Percentiles rank a stretch among this genome's conserved stretches.
Evolutionary conservation across 805 yeast genomes (phyloP).

Genomic region (Geotrichum ghanense): DNA sequence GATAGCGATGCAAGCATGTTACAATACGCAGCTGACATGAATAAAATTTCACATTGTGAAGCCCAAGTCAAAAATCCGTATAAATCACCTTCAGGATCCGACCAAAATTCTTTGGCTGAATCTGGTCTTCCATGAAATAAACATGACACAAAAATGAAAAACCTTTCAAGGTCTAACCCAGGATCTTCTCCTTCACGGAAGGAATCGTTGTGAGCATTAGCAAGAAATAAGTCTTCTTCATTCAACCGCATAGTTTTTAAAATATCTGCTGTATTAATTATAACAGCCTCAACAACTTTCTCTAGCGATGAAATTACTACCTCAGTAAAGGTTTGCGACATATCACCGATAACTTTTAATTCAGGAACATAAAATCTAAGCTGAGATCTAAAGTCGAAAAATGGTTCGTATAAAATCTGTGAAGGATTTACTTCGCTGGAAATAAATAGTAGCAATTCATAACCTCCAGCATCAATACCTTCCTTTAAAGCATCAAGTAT

Average conservation of each 20-base stretch:
- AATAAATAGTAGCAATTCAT: conserved; percentile 28
- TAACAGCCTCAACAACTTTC: conserved; percentile 19
- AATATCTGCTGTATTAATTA: conserved; percentile 28
- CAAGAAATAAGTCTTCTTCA: conserved; percentile 29
- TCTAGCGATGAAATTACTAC: conserved; percentile 15
- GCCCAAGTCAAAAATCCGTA: conserved; percentile 88
- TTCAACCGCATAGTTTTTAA: conserved; percentile 28
- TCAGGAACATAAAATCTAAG: conserved; percentile 23
- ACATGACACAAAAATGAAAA: conserved; percentile 63
- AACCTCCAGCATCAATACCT: conserved; percentile 27
- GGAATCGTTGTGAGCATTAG: conserved; percentile 13
- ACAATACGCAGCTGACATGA: conserved; percentile 74
- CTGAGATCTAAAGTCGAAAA: conserved; percentile 16
- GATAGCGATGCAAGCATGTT: conserved; percentile 69
- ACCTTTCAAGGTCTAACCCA: conserved; percentile 78
- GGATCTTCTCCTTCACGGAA: conserved; percentile 30
- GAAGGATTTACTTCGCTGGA: conserved; percentile 11
- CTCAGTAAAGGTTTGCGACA: conserved; percentile 7
- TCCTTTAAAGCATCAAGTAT: conserved; percentile 17
- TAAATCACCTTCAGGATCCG: conserved; percentile 49
- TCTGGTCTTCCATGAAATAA: conserved; percentile 53
- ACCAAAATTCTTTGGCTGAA: conserved; percentile 53
- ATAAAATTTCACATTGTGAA: conserved; percentile 62
- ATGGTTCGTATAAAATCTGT: conserved; percentile 6
- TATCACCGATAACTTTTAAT: conserved; percentile 9